These are phyloP conservation scores for Postia placenta DNA, from an alignment of 768 basidiomycete species.

Conservation along the genomic window DNA sequence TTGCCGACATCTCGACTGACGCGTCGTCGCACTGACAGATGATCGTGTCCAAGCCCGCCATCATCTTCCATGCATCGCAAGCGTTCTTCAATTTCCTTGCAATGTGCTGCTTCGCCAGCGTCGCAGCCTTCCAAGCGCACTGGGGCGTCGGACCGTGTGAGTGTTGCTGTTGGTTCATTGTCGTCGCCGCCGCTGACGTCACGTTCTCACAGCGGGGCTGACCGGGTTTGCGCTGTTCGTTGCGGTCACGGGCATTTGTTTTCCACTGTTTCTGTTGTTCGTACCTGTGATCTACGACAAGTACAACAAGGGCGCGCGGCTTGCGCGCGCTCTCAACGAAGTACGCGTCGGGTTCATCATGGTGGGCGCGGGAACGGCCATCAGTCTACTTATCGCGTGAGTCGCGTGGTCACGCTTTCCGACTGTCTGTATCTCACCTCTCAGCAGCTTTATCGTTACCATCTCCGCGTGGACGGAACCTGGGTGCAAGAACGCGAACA, in stretches of 20 bases:
- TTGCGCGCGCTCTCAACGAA: constrained; percentile 79
- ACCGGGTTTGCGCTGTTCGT: constrained; percentile 83
- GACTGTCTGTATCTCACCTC: background rate
- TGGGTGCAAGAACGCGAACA: constrained; percentile 80
- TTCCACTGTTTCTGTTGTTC: constrained; percentile 67
- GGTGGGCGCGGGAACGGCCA: constrained; percentile 57
- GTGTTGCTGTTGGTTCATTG: constrained; percentile 26
- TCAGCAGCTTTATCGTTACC: constrained; percentile 59
- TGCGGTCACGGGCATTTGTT: constrained; percentile 62
- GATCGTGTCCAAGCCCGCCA: constrained; percentile 81
- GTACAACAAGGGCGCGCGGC: constrained; percentile 71
- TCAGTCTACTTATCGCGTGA: constrained; percentile 73
- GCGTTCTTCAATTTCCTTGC: constrained; percentile 91
- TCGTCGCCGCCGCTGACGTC: background rate
- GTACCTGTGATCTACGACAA: constrained; percentile 81
- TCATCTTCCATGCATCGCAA: constrained; percentile 71
- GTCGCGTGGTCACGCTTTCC: constrained; percentile 26
- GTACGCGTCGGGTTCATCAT: constrained; percentile 82
- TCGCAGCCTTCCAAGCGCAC: constrained; percentile 83
- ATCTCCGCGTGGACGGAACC: constrained; percentile 85
- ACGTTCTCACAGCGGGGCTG: constrained; percentile 62
- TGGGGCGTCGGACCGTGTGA: constrained; percentile 82
- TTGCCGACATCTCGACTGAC: constrained; percentile 11
- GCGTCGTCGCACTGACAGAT: constrained; percentile 46
- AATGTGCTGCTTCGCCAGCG: constrained; percentile 87